Evolutionary conservation across 257 asterid genomes (phyloP), one percentile per base, ranked within the genome.

Genomic region (Orobanche coerulescens): DNA sequence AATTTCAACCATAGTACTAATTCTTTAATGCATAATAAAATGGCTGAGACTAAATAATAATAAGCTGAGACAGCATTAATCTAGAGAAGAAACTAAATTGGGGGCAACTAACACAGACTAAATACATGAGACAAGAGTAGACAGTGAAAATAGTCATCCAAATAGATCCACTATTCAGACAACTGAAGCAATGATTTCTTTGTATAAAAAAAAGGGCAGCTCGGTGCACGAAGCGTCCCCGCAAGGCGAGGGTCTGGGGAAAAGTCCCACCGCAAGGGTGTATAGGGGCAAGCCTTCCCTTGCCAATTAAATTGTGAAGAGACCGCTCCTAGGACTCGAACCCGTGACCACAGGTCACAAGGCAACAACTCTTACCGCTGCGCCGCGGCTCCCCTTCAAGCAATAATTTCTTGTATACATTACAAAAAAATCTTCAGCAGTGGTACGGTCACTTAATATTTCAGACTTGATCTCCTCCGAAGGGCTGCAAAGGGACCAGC

Each of bases 401-500:
- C n/a, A 4, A 47, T 47, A 19, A 47, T 47, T 28, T 20, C 13
- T 6, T 16, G 24, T 46, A 73, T 75, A 91, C 74, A n/a, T n/a
- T n/a, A n/a, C n/a, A n/a, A 87, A 68, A 70, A 15, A 76, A 25
- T 78, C 84, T 71, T 87, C 91, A 3, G 94, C 97, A 14, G 63
- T 61, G 63, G 46, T 70, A 16, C 87, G 77, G 69, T 85, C 82
- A 16, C 71, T 62, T 42, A 87, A 58, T 44, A 91, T 82, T 58
- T 87, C 95, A 7, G 76, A 55, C 76, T 74, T 87, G 39, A 87
- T 75, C 46, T 76, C 76, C 74, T 79, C 90, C 1, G 94, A 8
- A 87, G 85, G 20, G 81, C 24, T 12, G 96, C 95, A 9, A 96
- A 88, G 18, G 96, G 95, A 2, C 98, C 98, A 0, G 95, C 96